Base-by-base conservation (phyloP, 1,284 basidiomycete species). In the Lentinula novae-zelandiae region DNA sequence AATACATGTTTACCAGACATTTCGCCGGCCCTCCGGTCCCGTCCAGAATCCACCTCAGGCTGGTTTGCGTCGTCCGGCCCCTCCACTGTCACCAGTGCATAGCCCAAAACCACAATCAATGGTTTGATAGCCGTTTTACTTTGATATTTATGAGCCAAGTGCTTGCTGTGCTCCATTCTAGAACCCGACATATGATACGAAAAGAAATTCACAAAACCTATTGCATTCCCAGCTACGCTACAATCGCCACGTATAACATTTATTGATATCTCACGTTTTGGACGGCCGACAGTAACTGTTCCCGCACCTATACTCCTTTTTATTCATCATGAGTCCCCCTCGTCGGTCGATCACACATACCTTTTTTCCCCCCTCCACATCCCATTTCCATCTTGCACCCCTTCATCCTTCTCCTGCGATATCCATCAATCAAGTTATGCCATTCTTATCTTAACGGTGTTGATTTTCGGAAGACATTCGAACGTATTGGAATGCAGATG, bases 21-120 rank as follows among this genome's bases (percentile, higher is more conserved):
- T 76, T 67, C 71, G 76, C 64, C 70, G 73, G 58, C 75, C 76
- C 17, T 62, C 71, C 6, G 71, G 67, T 31, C 31, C 49, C 34
- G 72, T 71, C n/a, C 74, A 48, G 7, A 56, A 27, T 33, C 2
- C 15, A 33, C n/a, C 42, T 10, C 27, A 33, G 12, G 31, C 74
- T 22, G 8, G 3, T 9, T 72, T 74, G 65, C 72, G 62, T 39
- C 62, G 62, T 27, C 44, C 63, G 17, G 27, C 52, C 33, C 53
- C 63, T 34, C 52, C 53, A 46, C 50, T 55, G 20, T 62, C 60
- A n/a, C 39, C 64, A 12, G 15, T 20, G 1, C 46, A 55, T 7
- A 42, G 34, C 39, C 49, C 44, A 20, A 38, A 60, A 56, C 60
- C 62, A 39, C 64, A 63, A 27, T 61, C 56, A n/a, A 63, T 63